These are phyloP conservation scores for Hypomyces perniciosus DNA, from an alignment of 2,329 filamentous ascomycete species.

Conservation along the genomic window DNA sequence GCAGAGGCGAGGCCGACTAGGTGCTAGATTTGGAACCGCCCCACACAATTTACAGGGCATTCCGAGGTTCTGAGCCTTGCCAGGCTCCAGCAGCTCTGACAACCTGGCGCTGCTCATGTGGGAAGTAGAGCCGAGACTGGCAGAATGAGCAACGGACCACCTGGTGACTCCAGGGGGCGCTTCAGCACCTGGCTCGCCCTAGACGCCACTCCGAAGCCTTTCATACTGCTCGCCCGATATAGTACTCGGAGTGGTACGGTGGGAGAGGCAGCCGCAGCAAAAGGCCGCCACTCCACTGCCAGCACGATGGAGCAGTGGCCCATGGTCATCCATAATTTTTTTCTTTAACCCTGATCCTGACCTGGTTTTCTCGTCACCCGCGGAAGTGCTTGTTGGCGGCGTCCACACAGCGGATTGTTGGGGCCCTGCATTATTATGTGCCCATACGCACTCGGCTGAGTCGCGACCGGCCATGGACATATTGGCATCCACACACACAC, in stretches of 20 bases:
- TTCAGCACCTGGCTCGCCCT: conserved; percentile 4
- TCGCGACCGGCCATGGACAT: neutral
- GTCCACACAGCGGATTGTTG: too few species aligned
- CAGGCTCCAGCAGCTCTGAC: neutral
- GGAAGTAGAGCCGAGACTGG: conserved; percentile 3
- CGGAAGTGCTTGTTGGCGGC: neutral
- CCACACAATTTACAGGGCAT: neutral
- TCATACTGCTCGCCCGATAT: neutral
- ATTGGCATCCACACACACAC: neutral
- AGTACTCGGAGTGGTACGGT: conserved; percentile 6
- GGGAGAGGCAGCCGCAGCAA: neutral
- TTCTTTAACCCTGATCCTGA: neutral
- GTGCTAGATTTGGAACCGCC: neutral
- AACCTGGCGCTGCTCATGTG: neutral
- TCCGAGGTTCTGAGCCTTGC: neutral
- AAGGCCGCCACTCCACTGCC: neutral
- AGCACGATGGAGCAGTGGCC: neutral
- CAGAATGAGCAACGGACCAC: conserved; percentile 3
- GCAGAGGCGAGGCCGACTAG: neutral
- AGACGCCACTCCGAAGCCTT: neutral
- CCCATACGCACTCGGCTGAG: neutral
- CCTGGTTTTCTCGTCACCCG: neutral
- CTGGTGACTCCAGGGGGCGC: conserved; percentile 10
- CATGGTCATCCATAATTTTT: neutral
- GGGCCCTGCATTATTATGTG: too few species aligned